These are phyloP conservation scores for Spatholobus suberectus DNA, from an alignment of 306 rosid species.

Conservation along the genomic window DNA sequence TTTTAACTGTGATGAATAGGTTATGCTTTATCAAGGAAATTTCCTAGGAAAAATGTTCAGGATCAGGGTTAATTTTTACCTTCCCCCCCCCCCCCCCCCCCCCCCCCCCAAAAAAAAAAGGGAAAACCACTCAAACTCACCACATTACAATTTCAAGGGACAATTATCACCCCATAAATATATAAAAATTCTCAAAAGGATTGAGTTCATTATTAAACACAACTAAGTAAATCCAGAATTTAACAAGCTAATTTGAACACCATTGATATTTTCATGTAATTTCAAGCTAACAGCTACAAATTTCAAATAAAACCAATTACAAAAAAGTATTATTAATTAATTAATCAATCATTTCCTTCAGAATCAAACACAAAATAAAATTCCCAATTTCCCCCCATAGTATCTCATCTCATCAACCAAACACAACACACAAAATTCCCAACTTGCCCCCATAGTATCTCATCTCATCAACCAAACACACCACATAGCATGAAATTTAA, in stretches of 20 bases:
- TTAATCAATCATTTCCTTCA: neutral
- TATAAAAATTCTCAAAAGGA: neutral
- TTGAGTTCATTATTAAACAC: conserved; percentile 23
- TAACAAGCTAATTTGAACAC: neutral
- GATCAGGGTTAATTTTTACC: neutral
- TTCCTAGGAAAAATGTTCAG: neutral
- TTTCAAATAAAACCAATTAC: conserved; percentile 13
- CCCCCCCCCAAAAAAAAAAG: neutral
- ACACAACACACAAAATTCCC: conserved; percentile 4
- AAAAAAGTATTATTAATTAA: neutral
- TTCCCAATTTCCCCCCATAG: neutral
- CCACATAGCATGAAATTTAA: too few species aligned
- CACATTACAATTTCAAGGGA: conserved; percentile 11
- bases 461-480: too few species aligned
- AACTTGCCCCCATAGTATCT: too few species aligned
- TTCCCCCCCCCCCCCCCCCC: too few species aligned
- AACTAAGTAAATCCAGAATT: conserved; percentile 35
- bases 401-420: conserved; percentile 46
- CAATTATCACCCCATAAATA: neutral
- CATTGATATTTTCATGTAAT: conserved; percentile 13
- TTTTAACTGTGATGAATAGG: neutral
- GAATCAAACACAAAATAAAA: conserved; percentile 21
- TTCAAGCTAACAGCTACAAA: neutral
- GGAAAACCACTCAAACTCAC: neutral
- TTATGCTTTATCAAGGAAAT: neutral